phyloP scores from a whole-genome alignment of 345 rosid species.

The Lepidium sativum region DNA sequence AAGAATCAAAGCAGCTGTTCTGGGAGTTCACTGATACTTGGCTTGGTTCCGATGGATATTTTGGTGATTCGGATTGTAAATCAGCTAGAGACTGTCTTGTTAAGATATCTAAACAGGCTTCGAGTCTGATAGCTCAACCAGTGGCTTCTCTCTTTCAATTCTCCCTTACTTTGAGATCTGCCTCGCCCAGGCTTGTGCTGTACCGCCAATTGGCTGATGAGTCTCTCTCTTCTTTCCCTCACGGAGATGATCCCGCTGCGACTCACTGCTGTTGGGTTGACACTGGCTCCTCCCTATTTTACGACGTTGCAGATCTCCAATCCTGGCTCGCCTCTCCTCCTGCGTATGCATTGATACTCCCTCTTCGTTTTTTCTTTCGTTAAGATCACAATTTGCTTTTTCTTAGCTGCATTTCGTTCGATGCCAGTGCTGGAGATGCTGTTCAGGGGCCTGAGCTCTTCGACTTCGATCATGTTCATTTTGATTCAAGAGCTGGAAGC shows the following conservation, averaged over 20 bases:
- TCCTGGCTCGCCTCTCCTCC: conserved; percentile 48
- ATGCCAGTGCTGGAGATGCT: conserved; percentile 46
- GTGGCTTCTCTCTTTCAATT: conserved; percentile 67
- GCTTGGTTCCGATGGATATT: conserved; percentile 40
- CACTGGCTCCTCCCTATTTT: conserved; percentile 68
- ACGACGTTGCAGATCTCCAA: conserved; percentile 54
- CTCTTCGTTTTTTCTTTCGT: neutral
- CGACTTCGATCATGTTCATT: conserved; percentile 77
- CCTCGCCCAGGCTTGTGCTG: conserved; percentile 85
- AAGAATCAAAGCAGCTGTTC: conserved; percentile 66
- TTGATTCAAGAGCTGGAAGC: conserved; percentile 47
- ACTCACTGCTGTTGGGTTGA: conserved; percentile 96
- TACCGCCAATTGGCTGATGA: conserved; percentile 89
- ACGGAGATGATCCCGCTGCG: conserved; percentile 45
- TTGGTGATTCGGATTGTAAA: conserved; percentile 37
- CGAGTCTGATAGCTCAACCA: conserved; percentile 42
- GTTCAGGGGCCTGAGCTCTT: conserved; percentile 77
- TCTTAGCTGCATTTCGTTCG: conserved; percentile 11
- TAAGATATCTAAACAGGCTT: conserved; percentile 45
- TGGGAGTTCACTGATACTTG: conserved; percentile 85
- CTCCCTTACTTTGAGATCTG: conserved; percentile 79
- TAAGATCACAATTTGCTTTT: neutral
- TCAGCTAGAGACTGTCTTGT: conserved; percentile 74
- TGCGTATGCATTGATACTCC: conserved; percentile 35
- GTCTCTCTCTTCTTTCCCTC: conserved; percentile 86